These are phyloP conservation scores for Euphorbia pulcherrima DNA, from an alignment of 345 rosid species.

Conservation along the genomic window DNA sequence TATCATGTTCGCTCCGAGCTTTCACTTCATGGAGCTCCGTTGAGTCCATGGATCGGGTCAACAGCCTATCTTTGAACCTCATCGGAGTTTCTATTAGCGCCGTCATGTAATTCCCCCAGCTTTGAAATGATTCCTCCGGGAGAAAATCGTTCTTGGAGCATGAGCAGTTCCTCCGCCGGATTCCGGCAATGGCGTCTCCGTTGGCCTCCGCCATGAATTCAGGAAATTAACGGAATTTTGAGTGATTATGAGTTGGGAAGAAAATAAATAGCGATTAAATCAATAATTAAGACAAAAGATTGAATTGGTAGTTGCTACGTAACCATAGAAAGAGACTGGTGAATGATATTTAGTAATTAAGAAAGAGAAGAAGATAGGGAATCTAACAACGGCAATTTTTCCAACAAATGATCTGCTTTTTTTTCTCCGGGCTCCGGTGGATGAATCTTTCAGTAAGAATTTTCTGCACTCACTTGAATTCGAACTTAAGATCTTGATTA, in stretches of 20 bases:
- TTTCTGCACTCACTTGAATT: no score
- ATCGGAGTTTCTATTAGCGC: conserved; percentile 18
- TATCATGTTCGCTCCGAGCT: conserved; percentile 23
- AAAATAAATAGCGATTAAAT: no score
- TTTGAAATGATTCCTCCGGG: conserved; percentile 21
- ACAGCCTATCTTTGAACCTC: conserved; percentile 19
- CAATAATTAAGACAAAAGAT: no score
- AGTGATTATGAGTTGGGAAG: no score
- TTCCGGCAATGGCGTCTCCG: no score
- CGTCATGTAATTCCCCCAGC: conserved; percentile 13
- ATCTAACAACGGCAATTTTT: not conserved
- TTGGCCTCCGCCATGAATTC: no score
- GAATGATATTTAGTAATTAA: no score
- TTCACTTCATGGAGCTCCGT: conserved; percentile 21
- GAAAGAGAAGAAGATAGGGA: not conserved
- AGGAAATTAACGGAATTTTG: no score
- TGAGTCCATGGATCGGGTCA: conserved; percentile 21
- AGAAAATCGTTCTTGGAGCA: conserved; percentile 21
- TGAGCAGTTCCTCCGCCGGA: conserved; percentile 15
- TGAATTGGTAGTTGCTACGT: not conserved
- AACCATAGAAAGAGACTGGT: not conserved
- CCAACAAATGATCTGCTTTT: no score
- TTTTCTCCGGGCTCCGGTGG: no score
- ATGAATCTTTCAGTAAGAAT: no score
- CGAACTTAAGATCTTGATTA: no score